Conservation (phyloP, 106 monocot species). For the Dendrobium catenatum region DNA sequence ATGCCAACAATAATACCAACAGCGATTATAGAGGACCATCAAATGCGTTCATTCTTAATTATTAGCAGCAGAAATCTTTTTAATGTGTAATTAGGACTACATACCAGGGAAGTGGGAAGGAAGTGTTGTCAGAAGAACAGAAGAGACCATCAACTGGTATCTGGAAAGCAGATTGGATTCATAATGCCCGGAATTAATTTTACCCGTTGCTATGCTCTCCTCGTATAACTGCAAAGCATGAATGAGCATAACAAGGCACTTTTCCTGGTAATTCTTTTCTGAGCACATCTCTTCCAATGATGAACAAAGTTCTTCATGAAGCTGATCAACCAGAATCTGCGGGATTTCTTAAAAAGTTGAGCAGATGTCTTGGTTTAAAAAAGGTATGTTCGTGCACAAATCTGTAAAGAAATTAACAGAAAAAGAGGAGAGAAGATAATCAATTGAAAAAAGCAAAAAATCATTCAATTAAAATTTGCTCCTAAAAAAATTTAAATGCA, state of each 20-base stretch:
- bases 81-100: background rate
- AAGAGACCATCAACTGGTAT: slow-evolving; percentile 79
- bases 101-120: slow-evolving; percentile 66
- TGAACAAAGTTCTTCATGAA: slow-evolving; percentile 40
- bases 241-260: slow-evolving; percentile 41
- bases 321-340: slow-evolving; percentile 33
- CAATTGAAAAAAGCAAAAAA: background rate
- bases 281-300: slow-evolving; percentile 59
- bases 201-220: slow-evolving; percentile 21
- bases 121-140: slow-evolving; percentile 77
- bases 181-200: slow-evolving; percentile 14
- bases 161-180: slow-evolving; percentile 44
- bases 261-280: slow-evolving; percentile 59
- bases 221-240: slow-evolving; percentile 39
- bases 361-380: background rate
- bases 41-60: background rate
- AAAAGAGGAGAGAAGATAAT: background rate
- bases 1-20: background rate
- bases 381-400: background rate
- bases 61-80: background rate
- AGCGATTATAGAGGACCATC: background rate
- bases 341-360: slow-evolving; percentile 1
- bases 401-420: background rate
- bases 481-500: background rate
- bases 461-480: background rate